A percentile compares a stretch with the other conserved stretches of the same genome.
phyloP scores from a whole-genome alignment of 805 yeast genomes.

The Ogataea kodamae region DNA sequence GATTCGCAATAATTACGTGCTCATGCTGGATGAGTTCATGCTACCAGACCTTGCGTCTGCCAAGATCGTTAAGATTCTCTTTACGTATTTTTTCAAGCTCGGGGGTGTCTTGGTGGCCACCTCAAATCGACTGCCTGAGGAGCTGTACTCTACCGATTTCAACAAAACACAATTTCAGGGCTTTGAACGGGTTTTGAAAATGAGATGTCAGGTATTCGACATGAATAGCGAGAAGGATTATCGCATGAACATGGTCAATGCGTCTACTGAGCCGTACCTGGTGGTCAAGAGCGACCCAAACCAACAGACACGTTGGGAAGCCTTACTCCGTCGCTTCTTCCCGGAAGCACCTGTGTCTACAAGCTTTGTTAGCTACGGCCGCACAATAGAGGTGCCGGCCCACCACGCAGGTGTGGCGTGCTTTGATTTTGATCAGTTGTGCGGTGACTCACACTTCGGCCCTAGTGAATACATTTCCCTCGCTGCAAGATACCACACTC shows the following conservation, averaged over 20 bases:
- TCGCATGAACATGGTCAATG: slow-evolving; percentile 36
- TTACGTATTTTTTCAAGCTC: slow-evolving; percentile 64
- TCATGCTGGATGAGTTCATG: slow-evolving; percentile 73
- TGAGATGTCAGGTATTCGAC: slow-evolving; percentile 58
- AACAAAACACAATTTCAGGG: slow-evolving; percentile 53
- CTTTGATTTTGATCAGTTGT: slow-evolving; percentile 51
- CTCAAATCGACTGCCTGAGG: slow-evolving; percentile 69
- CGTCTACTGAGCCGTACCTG: slow-evolving; percentile 29
- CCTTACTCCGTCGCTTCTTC: slow-evolving; percentile 26
- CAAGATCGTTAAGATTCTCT: slow-evolving; percentile 59
- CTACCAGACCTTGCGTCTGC: slow-evolving; percentile 74
- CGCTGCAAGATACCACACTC: slow-evolving; percentile 54
- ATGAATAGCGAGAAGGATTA: slow-evolving; percentile 61
- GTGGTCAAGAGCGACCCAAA: slow-evolving; percentile 31
- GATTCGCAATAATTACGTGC: slow-evolving; percentile 53
- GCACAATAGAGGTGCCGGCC: slow-evolving; percentile 44
- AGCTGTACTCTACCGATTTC: slow-evolving; percentile 63
- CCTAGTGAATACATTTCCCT: slow-evolving; percentile 69
- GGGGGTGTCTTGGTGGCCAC: slow-evolving; percentile 78
- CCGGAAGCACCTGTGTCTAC: slow-evolving; percentile 17
- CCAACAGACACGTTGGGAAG: slow-evolving; percentile 36
- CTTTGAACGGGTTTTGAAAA: slow-evolving; percentile 53
- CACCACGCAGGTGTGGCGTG: slow-evolving; percentile 41
- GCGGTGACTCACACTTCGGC: slow-evolving; percentile 50
- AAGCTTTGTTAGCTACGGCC: slow-evolving; percentile 51